Conservation (phyloP, 148 eudicot genomes). For the Linanthus parryae region DNA sequence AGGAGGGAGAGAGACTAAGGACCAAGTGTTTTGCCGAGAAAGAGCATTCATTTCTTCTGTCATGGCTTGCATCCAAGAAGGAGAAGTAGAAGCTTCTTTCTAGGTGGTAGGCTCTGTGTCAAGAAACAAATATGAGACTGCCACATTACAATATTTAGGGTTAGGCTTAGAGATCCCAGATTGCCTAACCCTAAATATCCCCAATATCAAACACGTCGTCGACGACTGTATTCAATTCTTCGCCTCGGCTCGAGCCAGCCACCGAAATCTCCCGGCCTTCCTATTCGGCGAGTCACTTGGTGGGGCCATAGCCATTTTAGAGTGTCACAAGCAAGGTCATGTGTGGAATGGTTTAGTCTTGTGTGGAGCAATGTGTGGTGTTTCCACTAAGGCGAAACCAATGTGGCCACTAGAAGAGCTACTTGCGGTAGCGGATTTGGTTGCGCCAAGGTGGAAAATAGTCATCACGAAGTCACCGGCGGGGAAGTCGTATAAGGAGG, state of each 20-base stretch:
- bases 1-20: too few species aligned
- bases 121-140: too few species aligned
- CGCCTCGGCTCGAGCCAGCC: conserved; percentile 12
- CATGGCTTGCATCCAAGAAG: too few species aligned
- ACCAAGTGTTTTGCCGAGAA: too few species aligned
- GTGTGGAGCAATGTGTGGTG: conserved; percentile 27
- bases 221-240: conserved; percentile 23
- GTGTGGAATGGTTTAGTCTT: conserved; percentile 23
- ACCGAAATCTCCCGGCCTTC: conserved; percentile 22
- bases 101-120: too few species aligned
- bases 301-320: conserved; percentile 21
- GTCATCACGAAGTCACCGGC: conserved; percentile 12
- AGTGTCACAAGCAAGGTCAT: conserved; percentile 11
- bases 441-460: conserved; percentile 27
- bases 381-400: conserved; percentile 22
- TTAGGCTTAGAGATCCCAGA: too few species aligned
- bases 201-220: conserved; percentile 10
- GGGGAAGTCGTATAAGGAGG: conserved; percentile 14
- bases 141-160: too few species aligned
- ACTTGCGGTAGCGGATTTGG: conserved; percentile 16
- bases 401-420: conserved; percentile 27
- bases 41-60: too few species aligned
- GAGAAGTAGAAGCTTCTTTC: too few species aligned
- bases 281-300: conserved; percentile 33
- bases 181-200: too few species aligned